Conservation (phyloP, 805 yeast genomes). For the Barnettozyma wickerhamii region DNA sequence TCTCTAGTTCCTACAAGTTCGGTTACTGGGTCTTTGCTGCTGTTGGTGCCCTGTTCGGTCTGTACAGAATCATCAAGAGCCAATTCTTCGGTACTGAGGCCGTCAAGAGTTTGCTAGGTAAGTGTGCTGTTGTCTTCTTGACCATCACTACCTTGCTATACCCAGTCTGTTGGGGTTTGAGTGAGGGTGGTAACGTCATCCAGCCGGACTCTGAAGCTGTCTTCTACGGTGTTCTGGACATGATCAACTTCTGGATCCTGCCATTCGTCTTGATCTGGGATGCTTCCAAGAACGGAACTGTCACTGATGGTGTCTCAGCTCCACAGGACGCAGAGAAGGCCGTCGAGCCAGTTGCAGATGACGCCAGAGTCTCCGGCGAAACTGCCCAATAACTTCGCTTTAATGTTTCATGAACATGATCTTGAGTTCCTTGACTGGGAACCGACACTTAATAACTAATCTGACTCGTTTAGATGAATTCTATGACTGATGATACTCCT, state of each 20-base stretch:
- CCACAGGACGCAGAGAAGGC: conserved; percentile 16
- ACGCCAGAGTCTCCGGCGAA: conserved; percentile 4
- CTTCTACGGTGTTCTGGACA: conserved; percentile 49
- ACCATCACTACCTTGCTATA: conserved; percentile 37
- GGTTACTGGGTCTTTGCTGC: conserved; percentile 60
- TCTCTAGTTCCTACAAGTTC: conserved; percentile 58
- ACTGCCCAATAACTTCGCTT: conserved; percentile 1
- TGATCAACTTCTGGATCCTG: conserved; percentile 37
- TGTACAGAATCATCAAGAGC: conserved; percentile 23
- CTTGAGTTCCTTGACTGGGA: not conserved
- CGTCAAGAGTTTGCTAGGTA: conserved; percentile 7
- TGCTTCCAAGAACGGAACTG: conserved; percentile 14
- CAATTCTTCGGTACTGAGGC: conserved; percentile 21
- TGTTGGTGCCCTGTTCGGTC: conserved; percentile 37
- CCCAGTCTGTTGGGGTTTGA: conserved; percentile 46
- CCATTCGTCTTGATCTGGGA: conserved; percentile 32
- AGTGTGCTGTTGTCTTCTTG: conserved; percentile 26
- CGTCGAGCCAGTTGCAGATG: not conserved
- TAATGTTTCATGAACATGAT: not conserved
- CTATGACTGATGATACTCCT: too few relatives aligned
- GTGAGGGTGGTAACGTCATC: conserved; percentile 53
- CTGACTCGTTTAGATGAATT: too few relatives aligned
- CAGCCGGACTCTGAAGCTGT: conserved; percentile 52
- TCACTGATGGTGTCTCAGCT: conserved; percentile 7
- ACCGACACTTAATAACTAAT: not conserved